Conservation (phyloP, 805 yeast species). For the Grigorovia jiainica region DNA sequence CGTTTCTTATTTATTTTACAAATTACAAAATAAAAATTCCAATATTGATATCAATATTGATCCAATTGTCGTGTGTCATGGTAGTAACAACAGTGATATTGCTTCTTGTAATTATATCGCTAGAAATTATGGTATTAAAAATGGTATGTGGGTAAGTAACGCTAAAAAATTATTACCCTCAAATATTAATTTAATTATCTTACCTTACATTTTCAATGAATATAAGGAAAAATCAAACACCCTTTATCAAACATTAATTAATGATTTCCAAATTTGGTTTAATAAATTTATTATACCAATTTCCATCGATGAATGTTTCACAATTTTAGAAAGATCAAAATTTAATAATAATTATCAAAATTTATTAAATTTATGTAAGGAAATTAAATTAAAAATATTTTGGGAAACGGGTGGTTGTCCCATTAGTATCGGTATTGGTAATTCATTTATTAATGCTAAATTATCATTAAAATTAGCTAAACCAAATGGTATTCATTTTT, state of each 20-base stretch:
- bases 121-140: slow-evolving; percentile 61
- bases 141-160: slow-evolving; percentile 81
- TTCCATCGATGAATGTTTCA: slow-evolving; percentile 84
- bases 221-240: slow-evolving; percentile 57
- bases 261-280: not conserved
- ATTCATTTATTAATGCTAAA: slow-evolving; percentile 69
- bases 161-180: slow-evolving; percentile 61
- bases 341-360: not conserved
- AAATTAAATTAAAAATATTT: slow-evolving; percentile 36
- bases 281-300: slow-evolving; percentile 57
- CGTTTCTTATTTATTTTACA: slow-evolving; percentile 51
- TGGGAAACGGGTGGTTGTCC: slow-evolving; percentile 44
- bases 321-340: slow-evolving; percentile 10
- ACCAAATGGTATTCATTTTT: slow-evolving; percentile 55
- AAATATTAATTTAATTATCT: slow-evolving; percentile 35
- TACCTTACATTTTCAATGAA: slow-evolving; percentile 66
- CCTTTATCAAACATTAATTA: slow-evolving; percentile 50
- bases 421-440: slow-evolving; percentile 73
- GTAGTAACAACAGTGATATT: slow-evolving; percentile 51
- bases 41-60: slow-evolving; percentile 32
- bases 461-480: slow-evolving; percentile 66
- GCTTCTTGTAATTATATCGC: slow-evolving; percentile 92
- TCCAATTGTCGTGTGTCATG: slow-evolving; percentile 55
- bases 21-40: not conserved
- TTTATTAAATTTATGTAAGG: slow-evolving; percentile 13